These are phyloP conservation scores for Zygotorulaspora chibaensis DNA, from an alignment of 805 yeast genomes.

Conservation along the genomic window DNA sequence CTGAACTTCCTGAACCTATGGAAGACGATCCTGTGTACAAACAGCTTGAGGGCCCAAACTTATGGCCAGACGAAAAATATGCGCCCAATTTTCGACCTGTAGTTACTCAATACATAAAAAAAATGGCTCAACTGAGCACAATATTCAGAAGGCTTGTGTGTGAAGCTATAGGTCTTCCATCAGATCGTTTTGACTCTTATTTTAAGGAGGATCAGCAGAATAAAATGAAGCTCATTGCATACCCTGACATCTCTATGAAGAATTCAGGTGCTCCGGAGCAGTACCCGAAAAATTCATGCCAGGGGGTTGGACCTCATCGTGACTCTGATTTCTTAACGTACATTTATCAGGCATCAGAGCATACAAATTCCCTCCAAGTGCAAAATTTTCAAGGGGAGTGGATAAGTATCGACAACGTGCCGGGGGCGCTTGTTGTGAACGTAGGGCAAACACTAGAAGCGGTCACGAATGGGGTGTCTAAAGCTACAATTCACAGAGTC, in stretches of 20 bases:
- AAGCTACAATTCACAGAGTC: slow-evolving; percentile 57
- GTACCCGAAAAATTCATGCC: slow-evolving; percentile 30
- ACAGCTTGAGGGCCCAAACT: slow-evolving; percentile 54
- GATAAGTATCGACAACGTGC: slow-evolving; percentile 50
- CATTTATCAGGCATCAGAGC: slow-evolving; percentile 53
- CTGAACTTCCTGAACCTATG: slow-evolving; percentile 44
- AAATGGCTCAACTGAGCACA: slow-evolving; percentile 43
- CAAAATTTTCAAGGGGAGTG: slow-evolving; percentile 53
- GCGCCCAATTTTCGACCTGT: slow-evolving; percentile 44
- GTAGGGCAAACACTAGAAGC: slow-evolving; percentile 62
- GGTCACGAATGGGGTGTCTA: slow-evolving; percentile 52
- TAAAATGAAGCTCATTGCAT: slow-evolving; percentile 52
- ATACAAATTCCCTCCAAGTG: slow-evolving; percentile 50
- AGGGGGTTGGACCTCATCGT: slow-evolving; percentile 64
- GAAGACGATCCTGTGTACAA: slow-evolving; percentile 38
- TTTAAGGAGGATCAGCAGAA: slow-evolving; percentile 50
- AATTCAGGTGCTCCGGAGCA: slow-evolving; percentile 25
- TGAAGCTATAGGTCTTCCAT: slow-evolving; percentile 50
- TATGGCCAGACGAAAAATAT: slow-evolving; percentile 44
- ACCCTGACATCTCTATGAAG: slow-evolving; percentile 44
- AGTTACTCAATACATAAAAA: slow-evolving; percentile 41
- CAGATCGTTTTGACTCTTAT: slow-evolving; percentile 43
- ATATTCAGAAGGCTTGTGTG: slow-evolving; percentile 45
- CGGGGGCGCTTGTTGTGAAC: slow-evolving; percentile 49
- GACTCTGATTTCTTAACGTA: slow-evolving; percentile 61